These are phyloP conservation scores for Cyphellophora europaea DNA, from an alignment of 2,329 filamentous ascomycete species.

Conservation along the genomic window DNA sequence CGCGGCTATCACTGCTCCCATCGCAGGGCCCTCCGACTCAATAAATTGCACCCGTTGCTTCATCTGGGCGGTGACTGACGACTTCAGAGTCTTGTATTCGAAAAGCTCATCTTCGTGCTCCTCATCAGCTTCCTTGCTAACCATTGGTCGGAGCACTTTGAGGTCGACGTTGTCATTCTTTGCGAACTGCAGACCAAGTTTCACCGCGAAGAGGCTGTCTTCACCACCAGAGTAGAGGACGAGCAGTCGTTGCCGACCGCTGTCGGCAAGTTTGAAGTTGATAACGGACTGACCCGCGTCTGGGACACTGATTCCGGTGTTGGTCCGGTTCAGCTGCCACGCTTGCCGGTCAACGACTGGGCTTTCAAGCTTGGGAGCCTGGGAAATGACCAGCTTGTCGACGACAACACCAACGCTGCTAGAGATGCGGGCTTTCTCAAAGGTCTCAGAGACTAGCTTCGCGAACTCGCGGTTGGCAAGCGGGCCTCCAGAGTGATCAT, in stretches of 20 bases:
- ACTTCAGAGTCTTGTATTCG: conserved; percentile 9
- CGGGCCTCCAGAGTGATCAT: conserved; percentile 28
- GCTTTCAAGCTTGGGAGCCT: conserved; percentile 3
- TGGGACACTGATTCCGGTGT: conserved; percentile 41
- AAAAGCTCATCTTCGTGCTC: conserved; percentile 1
- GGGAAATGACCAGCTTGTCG: conserved; percentile 35
- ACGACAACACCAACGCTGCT: conserved; percentile 72
- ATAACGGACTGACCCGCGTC: conserved; percentile 10
- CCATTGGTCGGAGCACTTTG: conserved; percentile 8
- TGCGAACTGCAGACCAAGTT: conserved; percentile 74
- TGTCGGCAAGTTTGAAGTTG: conserved; percentile 21
- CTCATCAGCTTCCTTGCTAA: background rate
- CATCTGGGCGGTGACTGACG: conserved; percentile 2
- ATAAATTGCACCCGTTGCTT: conserved; percentile 5
- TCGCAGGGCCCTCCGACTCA: conserved; percentile 5
- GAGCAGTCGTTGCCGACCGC: conserved; percentile 59
- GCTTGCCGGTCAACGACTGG: conserved; percentile 20
- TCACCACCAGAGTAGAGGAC: conserved; percentile 75
- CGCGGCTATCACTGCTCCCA: conserved; percentile 27
- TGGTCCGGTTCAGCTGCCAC: conserved; percentile 36
- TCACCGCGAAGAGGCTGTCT: conserved; percentile 72
- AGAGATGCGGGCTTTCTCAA: conserved; percentile 46
- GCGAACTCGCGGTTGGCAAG: conserved; percentile 46
- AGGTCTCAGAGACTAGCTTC: conserved; percentile 35
- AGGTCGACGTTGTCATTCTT: conserved; percentile 58